Percentiles rank a stretch among this genome's conserved stretches.
Conservation (phyloP, 2,329 filamentous ascomycete species). For the Venturia asperata region DNA sequence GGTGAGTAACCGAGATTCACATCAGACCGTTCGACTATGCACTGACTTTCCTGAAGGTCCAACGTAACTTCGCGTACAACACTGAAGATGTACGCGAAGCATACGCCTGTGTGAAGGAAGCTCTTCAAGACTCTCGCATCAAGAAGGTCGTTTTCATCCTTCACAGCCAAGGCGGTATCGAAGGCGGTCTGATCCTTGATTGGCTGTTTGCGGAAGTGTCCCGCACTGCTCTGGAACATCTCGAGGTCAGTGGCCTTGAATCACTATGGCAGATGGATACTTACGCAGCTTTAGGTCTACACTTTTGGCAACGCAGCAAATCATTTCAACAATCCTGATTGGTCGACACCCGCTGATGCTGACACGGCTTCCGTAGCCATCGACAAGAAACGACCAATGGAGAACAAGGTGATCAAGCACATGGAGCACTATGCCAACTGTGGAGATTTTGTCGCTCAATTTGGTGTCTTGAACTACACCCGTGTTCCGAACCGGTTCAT, state of each 20-base stretch:
- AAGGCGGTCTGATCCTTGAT: conserved; percentile 65
- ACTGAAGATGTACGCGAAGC: conserved; percentile 53
- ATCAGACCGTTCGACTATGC: too few species aligned
- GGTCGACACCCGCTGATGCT: conserved; percentile 15
- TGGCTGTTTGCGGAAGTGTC: conserved; percentile 68
- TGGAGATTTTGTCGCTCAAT: conserved; percentile 65
- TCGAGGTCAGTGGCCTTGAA: background rate
- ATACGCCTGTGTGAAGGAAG: conserved; percentile 58
- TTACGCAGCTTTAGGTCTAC: conserved; percentile 41
- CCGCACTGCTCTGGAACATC: conserved; percentile 47
- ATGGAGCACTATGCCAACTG: conserved; percentile 77
- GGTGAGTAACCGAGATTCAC: conserved; percentile 22
- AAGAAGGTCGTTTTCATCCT: conserved; percentile 66
- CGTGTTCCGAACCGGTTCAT: conserved; percentile 44
- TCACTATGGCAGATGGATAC: conserved; percentile 21
- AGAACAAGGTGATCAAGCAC: conserved; percentile 50
- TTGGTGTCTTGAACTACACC: conserved; percentile 65
- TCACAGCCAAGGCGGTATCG: conserved; percentile 72
- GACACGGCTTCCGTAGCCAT: conserved; percentile 29
- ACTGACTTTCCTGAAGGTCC: conserved; percentile 37
- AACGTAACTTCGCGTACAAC: conserved; percentile 66
- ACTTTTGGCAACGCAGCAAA: conserved; percentile 75
- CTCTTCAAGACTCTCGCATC: conserved; percentile 54
- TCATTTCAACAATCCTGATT: conserved; percentile 72
- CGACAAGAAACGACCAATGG: conserved; percentile 1